Base-by-base conservation (phyloP, 805 yeast genomes). In the Naumovozyma castellii region DNA sequence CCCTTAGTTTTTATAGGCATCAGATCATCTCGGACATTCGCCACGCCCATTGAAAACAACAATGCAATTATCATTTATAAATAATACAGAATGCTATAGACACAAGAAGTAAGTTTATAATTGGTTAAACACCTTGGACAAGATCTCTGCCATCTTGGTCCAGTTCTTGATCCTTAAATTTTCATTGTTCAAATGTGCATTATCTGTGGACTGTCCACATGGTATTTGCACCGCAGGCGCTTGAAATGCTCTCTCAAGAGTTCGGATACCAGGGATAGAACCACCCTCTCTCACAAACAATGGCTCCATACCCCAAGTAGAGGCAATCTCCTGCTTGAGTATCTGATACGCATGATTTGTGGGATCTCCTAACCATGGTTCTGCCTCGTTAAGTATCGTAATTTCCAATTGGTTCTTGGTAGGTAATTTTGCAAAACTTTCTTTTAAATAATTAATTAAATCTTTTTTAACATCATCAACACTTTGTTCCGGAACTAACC, bases 171-270 rank as follows among this genome's bases (percentile, higher is more conserved):
- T 75, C 41, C 97, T 67, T 35, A 90, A 59, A 46, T 92, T 73
- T 62, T 90, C 98, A 55, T 92, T 82, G 53, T 80, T 78, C 51
- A 90, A 71, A 66, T 90, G 98, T 1, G 97, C 97, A 53, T 86
- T 85, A 59, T 92, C 97, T 33, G 92, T 77, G 1, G 90, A 75
- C 64, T 90, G 98, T 0, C 97, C 98, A 55, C 97, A 86, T 2
- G 98, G 97, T 27, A 92, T 75, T 60, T 92, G 97, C 0, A 90
- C 94, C 1, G 96, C 97, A 18, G 85, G 84, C 3, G 97, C 95
- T 38, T 71, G 61, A 48, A 90, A 84, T 10, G 73, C 67, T 58
- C 84, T 84, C 52, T 90, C 98, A 47, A 90, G 64, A 44, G 81
- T 82, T 46, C 96, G 65, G 5, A 92, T 78, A 9, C 90, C 80